Conservation (phyloP, 345 rosid genomes). For the Erysimum cheiranthoides region DNA sequence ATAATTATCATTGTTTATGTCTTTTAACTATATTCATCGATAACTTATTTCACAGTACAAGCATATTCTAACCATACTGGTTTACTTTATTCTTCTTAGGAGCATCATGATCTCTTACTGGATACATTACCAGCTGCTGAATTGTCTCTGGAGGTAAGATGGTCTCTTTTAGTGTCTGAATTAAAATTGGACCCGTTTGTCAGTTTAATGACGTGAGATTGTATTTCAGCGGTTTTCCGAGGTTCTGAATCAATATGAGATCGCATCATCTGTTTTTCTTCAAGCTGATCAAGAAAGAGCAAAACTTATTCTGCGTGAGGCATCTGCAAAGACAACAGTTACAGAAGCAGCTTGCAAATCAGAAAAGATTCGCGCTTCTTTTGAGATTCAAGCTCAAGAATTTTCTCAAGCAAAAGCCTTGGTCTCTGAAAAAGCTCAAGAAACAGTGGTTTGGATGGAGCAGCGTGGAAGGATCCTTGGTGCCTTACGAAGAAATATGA, state of each 20-base stretch:
- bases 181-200: constrained; percentile 6
- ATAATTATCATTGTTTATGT: constrained; percentile 15
- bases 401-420: constrained; percentile 76
- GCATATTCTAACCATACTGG: constrained; percentile 23
- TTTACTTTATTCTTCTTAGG: constrained; percentile 54
- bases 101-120: constrained; percentile 88
- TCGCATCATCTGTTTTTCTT: constrained; percentile 64
- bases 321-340: constrained; percentile 81
- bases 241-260: constrained; percentile 75
- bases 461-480: constrained; percentile 86
- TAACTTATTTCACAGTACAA: constrained; percentile 2
- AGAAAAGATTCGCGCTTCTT: constrained; percentile 66
- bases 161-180: constrained; percentile 24
- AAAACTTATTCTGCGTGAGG: constrained; percentile 68
- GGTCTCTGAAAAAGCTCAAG: constrained; percentile 83
- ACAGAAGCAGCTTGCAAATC: constrained; percentile 74
- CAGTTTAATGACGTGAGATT: constrained; percentile 36
- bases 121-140: constrained; percentile 78
- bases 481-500: constrained; percentile 70
- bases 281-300: constrained; percentile 88
- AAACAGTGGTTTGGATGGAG: constrained; percentile 81
- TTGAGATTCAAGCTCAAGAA: constrained; percentile 82
- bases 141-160: constrained; percentile 79
- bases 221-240: constrained; percentile 74
- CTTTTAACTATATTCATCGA: background rate